Base-by-base conservation (phyloP, 2,329 filamentous ascomycete species). In the Calonectria multiphialidica region DNA sequence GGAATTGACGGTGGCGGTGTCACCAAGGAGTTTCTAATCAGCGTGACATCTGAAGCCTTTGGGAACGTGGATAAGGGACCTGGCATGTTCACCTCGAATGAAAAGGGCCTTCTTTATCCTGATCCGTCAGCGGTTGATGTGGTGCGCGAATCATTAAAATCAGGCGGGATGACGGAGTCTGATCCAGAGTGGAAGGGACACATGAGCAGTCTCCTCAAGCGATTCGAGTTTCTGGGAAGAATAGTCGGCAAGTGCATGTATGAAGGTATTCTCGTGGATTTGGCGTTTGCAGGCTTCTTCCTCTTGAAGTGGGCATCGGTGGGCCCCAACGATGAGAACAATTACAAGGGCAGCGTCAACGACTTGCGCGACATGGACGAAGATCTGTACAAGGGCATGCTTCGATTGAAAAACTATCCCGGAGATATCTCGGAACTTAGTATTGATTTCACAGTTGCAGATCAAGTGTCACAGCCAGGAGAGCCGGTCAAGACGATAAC, bases 1-100 rank as follows among this genome's bases (percentile, higher is more conserved):
- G 97, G 97, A 12, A 98, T 99, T 68, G 97, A 99, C 80, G 97
- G 97, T 0, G 97, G 97, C 10, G 97, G 97, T 74, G 97, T 99
- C 10, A 98, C 96, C 2, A 99, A 99, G 78, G 97, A 99, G 80
- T 99, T 99, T 74, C 87, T 99, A 15, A 98, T 93, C 1, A 97
- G 94, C 73, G 91, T 98, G 61, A 98, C 95, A 1, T 92, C 90
- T 23, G 94, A 98, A 82, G 95, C 95, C 0, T 98, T 98, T 80
- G 90, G 89, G 3, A 85, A 87, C 23, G 85, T 87, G 2, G 85
- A 90, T 18, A 71, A 72, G 15, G 74, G 74, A 3, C 59, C 76
- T 1, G 87, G 89, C 49, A 89, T 97, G 80, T 99, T 99, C 80
- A 87, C 92, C 6, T 92, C 95, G 65, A 99, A 97, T 80, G 93